Percentiles rank a stretch among this genome's conserved stretches.
phyloP scores from a whole-genome alignment of 371 early-diverging fungal genomes.

The Rhizomucor pusillus region DNA sequence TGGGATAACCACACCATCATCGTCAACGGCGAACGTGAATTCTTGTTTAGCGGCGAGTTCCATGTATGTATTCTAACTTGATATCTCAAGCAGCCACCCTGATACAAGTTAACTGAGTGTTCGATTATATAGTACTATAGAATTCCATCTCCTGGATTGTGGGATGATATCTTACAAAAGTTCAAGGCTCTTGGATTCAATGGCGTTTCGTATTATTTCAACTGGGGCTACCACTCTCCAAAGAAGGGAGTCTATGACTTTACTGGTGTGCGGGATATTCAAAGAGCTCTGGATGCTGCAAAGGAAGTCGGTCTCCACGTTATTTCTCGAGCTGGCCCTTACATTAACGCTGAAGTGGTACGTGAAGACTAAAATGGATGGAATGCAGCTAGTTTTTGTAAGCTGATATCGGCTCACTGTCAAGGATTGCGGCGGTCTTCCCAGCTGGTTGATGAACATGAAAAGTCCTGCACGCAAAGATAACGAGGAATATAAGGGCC shows the following conservation, averaged over 20 bases:
- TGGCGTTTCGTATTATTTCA: slow-evolving; percentile 22
- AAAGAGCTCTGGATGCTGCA: slow-evolving; percentile 18
- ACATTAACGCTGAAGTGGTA: slow-evolving; percentile 20
- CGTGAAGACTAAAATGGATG: not conserved
- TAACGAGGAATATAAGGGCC: slow-evolving; percentile 6
- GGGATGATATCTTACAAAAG: slow-evolving; percentile 20
- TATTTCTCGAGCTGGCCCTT: slow-evolving; percentile 25
- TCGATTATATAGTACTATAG: slow-evolving; percentile 10
- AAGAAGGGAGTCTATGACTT: slow-evolving; percentile 21
- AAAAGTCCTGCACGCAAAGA: slow-evolving; percentile 4
- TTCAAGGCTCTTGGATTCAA: slow-evolving; percentile 22
- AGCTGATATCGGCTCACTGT: not conserved
- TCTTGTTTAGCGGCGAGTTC: slow-evolving; percentile 13
- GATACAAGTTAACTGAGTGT: not conserved
- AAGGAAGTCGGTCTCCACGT: slow-evolving; percentile 18
- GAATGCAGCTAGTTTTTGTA: too few relatives aligned
- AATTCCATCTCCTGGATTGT: slow-evolving; percentile 15
- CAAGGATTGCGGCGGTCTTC: slow-evolving; percentile 18
- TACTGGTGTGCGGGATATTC: slow-evolving; percentile 21
- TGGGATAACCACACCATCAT: slow-evolving; percentile 19
- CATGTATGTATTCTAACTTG: slow-evolving; percentile 6
- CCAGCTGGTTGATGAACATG: slow-evolving; percentile 7
- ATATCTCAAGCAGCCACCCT: not conserved
- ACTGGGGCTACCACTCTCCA: slow-evolving; percentile 25
- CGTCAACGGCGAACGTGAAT: slow-evolving; percentile 15